Evolutionary conservation across 1,139 yeast genomes (phyloP), one percentile per base, ranked within the genome.

Genomic region (Yamadazyma jaroonii): DNA sequence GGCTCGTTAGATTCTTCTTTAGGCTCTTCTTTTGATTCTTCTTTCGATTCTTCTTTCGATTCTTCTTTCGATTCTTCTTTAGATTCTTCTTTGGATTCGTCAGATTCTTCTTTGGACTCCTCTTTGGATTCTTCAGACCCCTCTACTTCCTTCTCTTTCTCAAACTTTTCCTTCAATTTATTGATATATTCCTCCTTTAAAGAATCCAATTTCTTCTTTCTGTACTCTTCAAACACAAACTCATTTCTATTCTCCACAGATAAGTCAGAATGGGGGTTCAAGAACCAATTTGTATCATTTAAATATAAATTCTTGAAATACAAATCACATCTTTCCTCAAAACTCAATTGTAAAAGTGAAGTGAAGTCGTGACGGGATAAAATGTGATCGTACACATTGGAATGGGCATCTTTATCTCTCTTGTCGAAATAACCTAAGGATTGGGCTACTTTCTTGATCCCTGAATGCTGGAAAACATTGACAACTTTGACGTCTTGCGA

Each of bases 241-340:
- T 50, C 46, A 20, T 45, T 33, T 25, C 51, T 39, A 29, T 53
- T 49, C 14, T 58, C 62, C 34, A 56, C 44, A 3, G 46, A 48
- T 23, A 50, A 50, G 21, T 50, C 48, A 15, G 44, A 43, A 39
- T 53, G 41, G 14, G 65, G 67, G 34, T 62, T 48, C 11, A 61
- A 36, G 25, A 40, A 44, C 68, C 65, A 61, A 39, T 56, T 56
- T 9, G 49, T 46, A 35, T 58, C 52, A 2, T 45, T 31, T 1
- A 47, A 36, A 40, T 50, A 59, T 21, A 63, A 45, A 25, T 52
- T 60, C 23, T 48, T 49, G 49, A 63, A 62, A 35, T 57, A 62
- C 32, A 62, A 51, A 37, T 62, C 64, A 49, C 68, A 62, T 36
- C 66, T 39, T 26, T 56, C 43, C n/a, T 47, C 45, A 33, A 61